Evolutionary conservation across 1,284 basidiomycete species (phyloP), one percentile per base, ranked within the genome.

Genomic region (Boletellus dicymbophilus): DNA sequence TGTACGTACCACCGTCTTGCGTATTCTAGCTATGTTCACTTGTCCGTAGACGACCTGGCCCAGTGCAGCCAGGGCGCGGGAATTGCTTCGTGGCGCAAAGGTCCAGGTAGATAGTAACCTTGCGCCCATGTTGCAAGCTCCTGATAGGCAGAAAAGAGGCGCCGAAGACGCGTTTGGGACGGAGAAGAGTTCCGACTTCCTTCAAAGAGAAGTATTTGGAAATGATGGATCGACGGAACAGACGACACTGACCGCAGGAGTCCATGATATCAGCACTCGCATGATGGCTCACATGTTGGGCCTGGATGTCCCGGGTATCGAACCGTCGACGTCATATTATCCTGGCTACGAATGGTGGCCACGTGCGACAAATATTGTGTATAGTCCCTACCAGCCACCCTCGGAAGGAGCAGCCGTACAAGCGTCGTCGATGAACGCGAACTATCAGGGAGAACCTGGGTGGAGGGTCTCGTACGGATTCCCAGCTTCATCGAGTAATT

Each of bases 301-400:
- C 6, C 65, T 85, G 28, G 79, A 82, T 57, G 72, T 82, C 46
- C 78, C 84, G 27, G 78, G 80, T 22, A 68, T 82, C 31, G 80
- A 84, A 51, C 73, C 81, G 8, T 82, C 84, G 22, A 79, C 81
- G 15, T 81, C 82, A 18, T 84, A 80, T 63, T 79, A 78, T 65
- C 80, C 85, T n/a, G 84, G 81, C 18, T 88, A 84, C 60, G 84
- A 87, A 60, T 88, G 84, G 84, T 89, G 84, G 85, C 82, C 84
- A 16, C 78, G 79, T 43, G 60, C 70, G 22, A 56, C 66, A 13
- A 51, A 49, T 20, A 25, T 27, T 36, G 33, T 39, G 16, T 52
- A 58, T 3, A 30, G 52, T 31, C 22, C 61, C 12, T 63, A 65
- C 44, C 51, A 48, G 20, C 53, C 56, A 30, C 34, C 49, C 30